Evolutionary conservation across 2,329 filamentous ascomycete genomes (phyloP), one percentile per base, ranked within the genome.

Genomic region (Neospermospora avenae): DNA sequence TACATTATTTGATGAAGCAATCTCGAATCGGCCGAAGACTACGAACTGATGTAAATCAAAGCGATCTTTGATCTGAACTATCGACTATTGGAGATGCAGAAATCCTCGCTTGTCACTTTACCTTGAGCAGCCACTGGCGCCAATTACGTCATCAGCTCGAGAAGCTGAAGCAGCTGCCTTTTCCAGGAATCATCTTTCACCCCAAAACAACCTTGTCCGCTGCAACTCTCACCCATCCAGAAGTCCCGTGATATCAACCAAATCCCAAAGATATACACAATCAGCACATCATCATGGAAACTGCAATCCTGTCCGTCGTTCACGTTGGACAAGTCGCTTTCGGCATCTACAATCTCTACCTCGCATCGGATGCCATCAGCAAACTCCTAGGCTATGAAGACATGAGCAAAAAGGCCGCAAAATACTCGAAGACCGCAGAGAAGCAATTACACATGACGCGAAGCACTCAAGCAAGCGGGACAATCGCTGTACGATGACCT

Each of bases 351-450:
- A 78, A 76, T 64, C 74, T 72, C 45, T 73, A 73, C 57, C 71
- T 77, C 16, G 76, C 76, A 55, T 76, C 74, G 61, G 67, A 73
- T 48, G 74, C 78, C 46, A 77, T 80, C 65, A 72, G 67, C 39
- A 78, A 77, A 59, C 74, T 80, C 4, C 73, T 71, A 34, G 73
- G 74, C 54, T 80, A 80, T 66, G 78, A 81, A 65, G 70, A 74
- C n/a, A 74, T 73, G 25, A 70, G 71, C 45, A 71, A 80, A 65
- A 78, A 77, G 63, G 73, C 76, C 16, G 78, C 78, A 8, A 73
- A 77, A 62, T 75, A 76, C 69, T 79, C 77, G 3, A 73, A 73
- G 31, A 73, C 74, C 41, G 78, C 76, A 7, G 75, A 70, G 39
- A 63, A 70, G 5, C 75, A 80, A 64, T 69, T 80, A 22, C 69